Evolutionary conservation across 441 rosid genomes (phyloP), one percentile per base, ranked within the genome.

Genomic region (Aleurites moluccanus): DNA sequence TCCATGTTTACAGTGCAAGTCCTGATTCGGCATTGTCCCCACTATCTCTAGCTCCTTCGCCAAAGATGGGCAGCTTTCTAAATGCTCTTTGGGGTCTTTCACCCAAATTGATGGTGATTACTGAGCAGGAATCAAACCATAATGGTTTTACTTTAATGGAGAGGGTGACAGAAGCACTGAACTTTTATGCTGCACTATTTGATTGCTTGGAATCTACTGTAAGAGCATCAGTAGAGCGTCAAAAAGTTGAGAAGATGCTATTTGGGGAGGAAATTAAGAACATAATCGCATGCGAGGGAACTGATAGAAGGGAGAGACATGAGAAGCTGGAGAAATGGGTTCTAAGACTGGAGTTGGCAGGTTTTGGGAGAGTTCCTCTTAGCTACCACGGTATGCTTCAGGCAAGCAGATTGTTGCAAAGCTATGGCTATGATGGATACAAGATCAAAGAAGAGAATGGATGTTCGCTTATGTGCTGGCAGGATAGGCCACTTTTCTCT

Each of bases 301-400:
- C 49, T 1, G 93, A 95, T 77, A 87, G 99, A 75, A 94, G 84
- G 79, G 93, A 89, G 79, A 92, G 98, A 78, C 98, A 94, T 11
- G 98, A 94, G 83, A 92, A 88, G 82, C 88, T 95, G 1, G 99
- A 93, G 79, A 95, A 91, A 79, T 95, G 98, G 99, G 83, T 86
- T 65, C 79, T 86, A 70, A 85, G 99, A 80, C 87, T 95, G 0
- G 98, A 90, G 64, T 71, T 90, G 72, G 86, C 95, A 2, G 95
- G 99, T 61, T 95, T 95, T 47, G 92, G 90, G 33, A 86, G 81
- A 79, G 90, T 91, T 72, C 92, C 95, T 50, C 86, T 95, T 70
- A 91, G 95, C 85, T 91, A 87, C 84, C 86, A 88, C 70, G 96
- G 90, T 0, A 88, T 88, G 89, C 64, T 90, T 84, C 96, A 90